Base-by-base conservation (phyloP, 257 asterid genomes). In the Handroanthus guayacan region DNA sequence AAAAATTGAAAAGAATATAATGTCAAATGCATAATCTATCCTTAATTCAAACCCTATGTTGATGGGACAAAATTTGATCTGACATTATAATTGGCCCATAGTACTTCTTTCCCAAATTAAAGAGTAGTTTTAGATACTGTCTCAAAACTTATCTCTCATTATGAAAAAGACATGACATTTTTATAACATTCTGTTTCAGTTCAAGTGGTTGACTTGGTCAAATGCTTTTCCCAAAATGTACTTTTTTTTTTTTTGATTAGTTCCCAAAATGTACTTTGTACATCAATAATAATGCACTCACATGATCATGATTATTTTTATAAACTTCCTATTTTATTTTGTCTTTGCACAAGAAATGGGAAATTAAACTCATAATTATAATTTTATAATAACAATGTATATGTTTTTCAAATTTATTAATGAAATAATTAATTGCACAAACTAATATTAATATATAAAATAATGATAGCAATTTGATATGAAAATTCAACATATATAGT, bases 141-240 rank as follows among this genome's bases (percentile, higher is more conserved):
- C 41, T 62, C 69, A 58, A 39, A 37, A 37, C 45, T 65, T 43
- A 66, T n/a, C 66, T 39, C 14, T 0, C 9, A n/a, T 25, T 43
- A 62, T 72, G 57, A 60, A 11, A 67, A 67, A 50, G 57, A 58
- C 37, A 34, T 50, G 38, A 79, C 31, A 25, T 25, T 25, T 25
- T 25, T 25, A 25, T 25, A 0, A 25, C 31, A 25, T 25, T 25
- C 31, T 25, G 1, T 25, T 25, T 25, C 31, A 63, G 56, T 62
- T 9, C 66, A 54, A 39, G 77, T 55, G 55, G n/a, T 69, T 74
- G 82, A 82, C 80, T 54, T 17, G 67, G 85, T 78, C 80, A 77
- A 78, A 68, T 73, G 71, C 77, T 20, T 78, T 72, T 72, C 76
- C 82, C 80, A 60, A 81, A 34, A 72, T 58, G 67, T 72, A 39